These are phyloP conservation scores for Fusarium newnesense DNA, from an alignment of 2,329 filamentous ascomycete species.

Conservation along the genomic window DNA sequence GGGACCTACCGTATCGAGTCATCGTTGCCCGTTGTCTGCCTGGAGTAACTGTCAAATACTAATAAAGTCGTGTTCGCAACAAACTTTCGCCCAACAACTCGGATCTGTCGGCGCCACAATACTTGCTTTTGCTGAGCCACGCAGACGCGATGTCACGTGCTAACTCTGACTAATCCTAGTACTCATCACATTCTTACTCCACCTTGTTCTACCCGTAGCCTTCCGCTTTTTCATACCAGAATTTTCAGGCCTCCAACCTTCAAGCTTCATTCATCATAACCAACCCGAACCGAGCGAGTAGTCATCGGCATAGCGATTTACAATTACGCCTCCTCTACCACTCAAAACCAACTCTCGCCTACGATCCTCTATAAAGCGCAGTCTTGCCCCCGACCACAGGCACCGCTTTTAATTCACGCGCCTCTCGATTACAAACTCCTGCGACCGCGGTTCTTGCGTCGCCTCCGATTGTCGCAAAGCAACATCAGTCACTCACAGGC, in stretches of 20 bases:
- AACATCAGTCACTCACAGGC: slow-evolving; percentile 27
- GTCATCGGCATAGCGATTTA: slow-evolving; percentile 19
- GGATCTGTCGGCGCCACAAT: slow-evolving; percentile 40
- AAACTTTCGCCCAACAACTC: slow-evolving; percentile 20
- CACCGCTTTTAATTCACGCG: slow-evolving; percentile 16
- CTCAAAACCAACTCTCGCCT: not conserved
- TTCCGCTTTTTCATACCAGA: slow-evolving; percentile 48
- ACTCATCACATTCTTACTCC: slow-evolving; percentile 36
- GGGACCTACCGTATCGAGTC: slow-evolving; percentile 38
- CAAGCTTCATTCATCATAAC: slow-evolving; percentile 35
- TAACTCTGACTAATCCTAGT: slow-evolving; percentile 46
- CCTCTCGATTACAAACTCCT: slow-evolving; percentile 11
- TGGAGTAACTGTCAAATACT: slow-evolving; percentile 38
- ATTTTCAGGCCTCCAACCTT: slow-evolving; percentile 50
- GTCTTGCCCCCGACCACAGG: not conserved
- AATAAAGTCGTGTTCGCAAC: slow-evolving; percentile 38
- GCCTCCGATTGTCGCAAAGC: slow-evolving; percentile 12
- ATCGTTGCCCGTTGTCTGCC: slow-evolving; percentile 34
- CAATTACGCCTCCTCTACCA: not conserved
- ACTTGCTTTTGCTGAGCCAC: slow-evolving; percentile 32
- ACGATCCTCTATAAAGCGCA: not conserved
- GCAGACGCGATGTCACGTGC: slow-evolving; percentile 45
- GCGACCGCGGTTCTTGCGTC: slow-evolving; percentile 30
- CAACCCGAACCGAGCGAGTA: slow-evolving; percentile 15
- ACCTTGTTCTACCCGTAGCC: slow-evolving; percentile 37